Conservation (phyloP, 306 rosid species). For the Lathyrus sativus region DNA sequence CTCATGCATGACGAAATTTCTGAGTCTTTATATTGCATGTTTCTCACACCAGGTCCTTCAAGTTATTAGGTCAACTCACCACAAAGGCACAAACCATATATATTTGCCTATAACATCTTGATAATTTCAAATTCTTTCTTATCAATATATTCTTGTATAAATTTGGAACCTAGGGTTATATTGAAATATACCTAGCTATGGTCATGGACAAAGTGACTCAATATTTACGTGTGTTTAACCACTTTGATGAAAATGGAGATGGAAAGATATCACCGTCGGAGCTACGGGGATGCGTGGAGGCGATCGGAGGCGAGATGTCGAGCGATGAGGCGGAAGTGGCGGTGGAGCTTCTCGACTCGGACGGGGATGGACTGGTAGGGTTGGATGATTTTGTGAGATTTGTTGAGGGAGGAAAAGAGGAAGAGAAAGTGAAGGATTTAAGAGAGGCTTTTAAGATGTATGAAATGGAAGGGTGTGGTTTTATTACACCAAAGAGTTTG, state of each 20-base stretch:
- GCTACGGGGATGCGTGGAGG: constrained; percentile 54
- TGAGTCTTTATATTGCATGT: not conserved
- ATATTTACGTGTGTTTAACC: constrained; percentile 55
- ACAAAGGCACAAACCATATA: not conserved
- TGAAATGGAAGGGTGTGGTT: constrained; percentile 64
- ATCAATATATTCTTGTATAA: too few relatives aligned
- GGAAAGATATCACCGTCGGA: constrained; percentile 58
- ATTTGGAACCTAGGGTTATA: too few relatives aligned
- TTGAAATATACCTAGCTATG: not conserved
- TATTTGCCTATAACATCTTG: not conserved
- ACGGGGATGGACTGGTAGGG: constrained; percentile 60
- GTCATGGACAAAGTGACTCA: constrained; percentile 49
- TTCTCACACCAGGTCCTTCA: not conserved
- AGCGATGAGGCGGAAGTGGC: constrained; percentile 47
- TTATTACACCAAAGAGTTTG: constrained; percentile 66
- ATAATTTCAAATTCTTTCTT: not conserved
- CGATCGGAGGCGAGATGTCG: constrained; percentile 48
- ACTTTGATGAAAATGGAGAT: constrained; percentile 64
- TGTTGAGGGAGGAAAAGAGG: constrained; percentile 65
- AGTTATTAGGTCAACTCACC: not conserved
- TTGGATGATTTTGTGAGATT: constrained; percentile 64
- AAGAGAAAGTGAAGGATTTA: constrained; percentile 55
- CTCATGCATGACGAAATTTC: not conserved
- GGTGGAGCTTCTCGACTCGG: constrained; percentile 50
- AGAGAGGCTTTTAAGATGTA: constrained; percentile 75